Percentiles rank a stretch among this genome's conserved stretches.
Evolutionary conservation across 352 stramenopile species (phyloP).

Genomic region (Phytophthora quininea): DNA sequence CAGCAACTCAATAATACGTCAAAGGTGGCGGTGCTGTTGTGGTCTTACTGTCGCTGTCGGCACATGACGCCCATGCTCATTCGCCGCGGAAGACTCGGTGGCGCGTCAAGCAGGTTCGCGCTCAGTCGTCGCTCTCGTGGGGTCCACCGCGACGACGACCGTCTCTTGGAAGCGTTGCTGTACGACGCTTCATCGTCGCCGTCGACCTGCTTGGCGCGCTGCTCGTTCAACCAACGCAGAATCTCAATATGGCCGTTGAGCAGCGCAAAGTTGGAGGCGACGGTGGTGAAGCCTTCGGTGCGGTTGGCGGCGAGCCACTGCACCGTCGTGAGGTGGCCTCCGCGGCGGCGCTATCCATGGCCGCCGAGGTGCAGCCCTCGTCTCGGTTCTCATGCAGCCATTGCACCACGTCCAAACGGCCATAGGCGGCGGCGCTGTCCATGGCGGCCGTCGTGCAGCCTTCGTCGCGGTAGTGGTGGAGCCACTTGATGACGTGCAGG

Average conservation of each 20-base stretch:
- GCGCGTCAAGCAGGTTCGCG: conserved; percentile 35
- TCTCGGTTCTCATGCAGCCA: conserved; percentile 72
- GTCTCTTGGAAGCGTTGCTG: background rate
- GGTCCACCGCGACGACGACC: conserved; percentile 20
- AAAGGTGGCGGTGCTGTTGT: conserved; percentile 4
- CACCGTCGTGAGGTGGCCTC: conserved; percentile 71
- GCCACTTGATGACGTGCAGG: conserved; percentile 73
- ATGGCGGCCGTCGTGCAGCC: conserved; percentile 79
- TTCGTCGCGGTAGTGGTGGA: conserved; percentile 69
- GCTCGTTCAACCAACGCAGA: conserved; percentile 66
- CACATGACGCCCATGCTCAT: conserved; percentile 35
- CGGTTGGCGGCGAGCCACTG: conserved; percentile 69
- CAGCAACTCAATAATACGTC: conserved; percentile 6
- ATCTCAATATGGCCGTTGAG: conserved; percentile 75
- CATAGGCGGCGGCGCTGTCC: conserved; percentile 77
- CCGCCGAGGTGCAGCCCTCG: conserved; percentile 74
- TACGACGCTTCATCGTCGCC: conserved; percentile 18
- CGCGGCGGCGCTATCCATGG: conserved; percentile 74
- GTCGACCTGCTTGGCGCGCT: conserved; percentile 22
- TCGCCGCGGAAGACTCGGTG: conserved; percentile 29
- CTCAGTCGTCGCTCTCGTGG: conserved; percentile 41
- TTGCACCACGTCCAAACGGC: conserved; percentile 66
- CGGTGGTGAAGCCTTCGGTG: conserved; percentile 68
- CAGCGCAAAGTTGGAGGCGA: conserved; percentile 71
- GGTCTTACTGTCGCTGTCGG: conserved; percentile 24